Base-by-base conservation (phyloP, 352 stramenopile species). In the Phytophthora citricola region DNA sequence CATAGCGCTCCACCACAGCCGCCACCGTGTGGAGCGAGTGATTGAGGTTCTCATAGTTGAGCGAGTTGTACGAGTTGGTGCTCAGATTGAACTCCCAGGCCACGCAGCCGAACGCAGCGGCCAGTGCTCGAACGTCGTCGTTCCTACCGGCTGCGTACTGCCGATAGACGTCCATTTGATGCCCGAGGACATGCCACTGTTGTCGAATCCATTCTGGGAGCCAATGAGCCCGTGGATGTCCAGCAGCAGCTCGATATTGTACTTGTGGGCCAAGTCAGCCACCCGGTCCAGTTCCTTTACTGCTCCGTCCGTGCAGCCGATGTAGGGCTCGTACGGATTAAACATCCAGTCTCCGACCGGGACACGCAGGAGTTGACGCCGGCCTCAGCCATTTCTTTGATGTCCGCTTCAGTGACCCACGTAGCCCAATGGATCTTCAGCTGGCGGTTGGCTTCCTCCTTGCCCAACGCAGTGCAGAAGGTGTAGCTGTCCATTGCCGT, bases 121-220 rank as follows among this genome's bases (percentile, higher is more conserved):
- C 91, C 90, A 97, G 77, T 98, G 92, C 44, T 71, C 63, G 49
- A 71, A 71, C 34, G 63, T 71, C 14, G 63, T 71, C 6, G 63
- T 71, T 22, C 63, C 63, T 26, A 71, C 36, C 6, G 63, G 63
- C 15, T 71, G 57, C 49, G 63, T 71, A 24, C 63, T 71, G 49
- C 63, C 63, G 22, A 71, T 58, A 5, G 63, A 71, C 58, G 63
- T 71, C 63, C 63, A 71, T 43, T 71, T 71, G 49, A 71, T 17
- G 8, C 56, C 58, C 2, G 57, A 24, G 3, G 63, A 59, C 57
- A 73, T 81, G n/a, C 96, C 96, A 24, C 84, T 96, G 73, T 99
- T 99, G 75, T 99, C 96, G 69, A 98, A 98, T 32, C 96, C 96
- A 76, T 99, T 99, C 81, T 98, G 93, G 41, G 85, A 97, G 36